These are phyloP conservation scores for Lachancea waltii DNA, from an alignment of 805 yeast genomes.

Conservation along the genomic window DNA sequence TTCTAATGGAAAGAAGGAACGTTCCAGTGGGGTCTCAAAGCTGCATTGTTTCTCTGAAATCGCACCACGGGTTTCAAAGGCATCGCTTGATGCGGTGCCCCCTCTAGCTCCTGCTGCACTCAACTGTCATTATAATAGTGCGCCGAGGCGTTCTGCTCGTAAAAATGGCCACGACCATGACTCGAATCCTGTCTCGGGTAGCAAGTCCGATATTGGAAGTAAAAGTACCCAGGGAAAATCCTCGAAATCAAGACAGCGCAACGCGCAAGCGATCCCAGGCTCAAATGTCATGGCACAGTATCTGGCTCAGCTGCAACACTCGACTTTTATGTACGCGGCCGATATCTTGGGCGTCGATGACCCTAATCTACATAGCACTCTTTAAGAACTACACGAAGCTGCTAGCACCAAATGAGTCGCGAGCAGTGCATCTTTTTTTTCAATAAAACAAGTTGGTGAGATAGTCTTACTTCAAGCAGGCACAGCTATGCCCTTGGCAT, in stretches of 20 bases:
- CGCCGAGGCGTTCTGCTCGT: slow-evolving; percentile 6
- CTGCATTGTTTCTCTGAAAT: slow-evolving; percentile 11
- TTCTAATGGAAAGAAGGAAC: neutral
- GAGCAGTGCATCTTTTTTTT: too few species aligned
- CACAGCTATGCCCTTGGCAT: too few species aligned
- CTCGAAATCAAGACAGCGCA: slow-evolving; percentile 5
- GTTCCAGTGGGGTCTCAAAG: neutral
- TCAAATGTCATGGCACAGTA: slow-evolving; percentile 76
- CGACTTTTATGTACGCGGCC: slow-evolving; percentile 47
- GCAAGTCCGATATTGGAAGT: slow-evolving; percentile 1
- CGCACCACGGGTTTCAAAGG: slow-evolving; percentile 13
- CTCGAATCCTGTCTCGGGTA: too few species aligned
- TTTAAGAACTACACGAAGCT: too few species aligned
- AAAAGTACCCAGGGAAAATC: slow-evolving; percentile 6
- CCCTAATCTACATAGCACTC: too few species aligned
- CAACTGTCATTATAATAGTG: slow-evolving; percentile 16
- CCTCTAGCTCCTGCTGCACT: slow-evolving; percentile 25
- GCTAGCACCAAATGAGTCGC: too few species aligned
- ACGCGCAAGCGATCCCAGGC: slow-evolving; percentile 39
- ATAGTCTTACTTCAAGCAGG: too few species aligned
- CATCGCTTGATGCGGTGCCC: slow-evolving; percentile 19
- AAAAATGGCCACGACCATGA: too few species aligned
- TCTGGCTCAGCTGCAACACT: slow-evolving; percentile 64
- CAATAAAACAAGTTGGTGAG: too few species aligned
- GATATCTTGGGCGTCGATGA: slow-evolving; percentile 47